Base-by-base conservation (phyloP, 2,329 filamentous ascomycete species). In the Talaromyces sp. region DNA sequence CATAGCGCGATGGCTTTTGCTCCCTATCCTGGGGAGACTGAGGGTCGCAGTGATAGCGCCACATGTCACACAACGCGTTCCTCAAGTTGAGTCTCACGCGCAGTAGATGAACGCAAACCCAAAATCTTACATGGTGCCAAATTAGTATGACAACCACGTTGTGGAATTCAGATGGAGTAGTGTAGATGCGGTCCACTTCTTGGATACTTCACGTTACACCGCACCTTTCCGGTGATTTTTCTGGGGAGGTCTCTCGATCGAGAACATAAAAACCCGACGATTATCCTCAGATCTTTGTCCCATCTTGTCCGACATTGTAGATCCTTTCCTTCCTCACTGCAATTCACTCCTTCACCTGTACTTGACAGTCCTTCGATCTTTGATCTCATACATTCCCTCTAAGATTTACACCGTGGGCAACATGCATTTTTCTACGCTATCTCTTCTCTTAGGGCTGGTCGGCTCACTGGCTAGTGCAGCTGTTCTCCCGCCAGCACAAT, bases 371-470 rank as follows among this genome's bases (percentile, higher is more conserved):
- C 24, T 17, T 51, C 10, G 26, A 27, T 29, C 13, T 52, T 52
- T 14, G 17, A 52, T 11, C 49, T 29, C 24, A 27, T 52, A 52
- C 49, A n/a, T 29, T 52, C 49, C 49, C 17, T 52, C 14, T 7
- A 27, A 29, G 26, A 13, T 52, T 17, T 24, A 27, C 8, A 11
- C 24, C 19, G 24, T 27, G 35, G 27, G 24, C 24, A 50, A 51
- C 21, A 14, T 61, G 61, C 53, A 46, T 24, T 54, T 62, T 9
- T 56, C 54, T 32, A 54, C 9, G 32, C 51, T 29, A 17, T 43
- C 46, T 52, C 17, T 61, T 14, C 38, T 60, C 2, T 26, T 61
- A 13, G 57, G 32, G 38, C 53, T 62, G 10, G 52, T 21, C 27
- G 21, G 50, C 54, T 60, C 35, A 4, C 43, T 62, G 29, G 29